Evolutionary conservation across 345 rosid species (phyloP), one percentile per base, ranked within the genome.

Genomic region (Anacardium occidentale): DNA sequence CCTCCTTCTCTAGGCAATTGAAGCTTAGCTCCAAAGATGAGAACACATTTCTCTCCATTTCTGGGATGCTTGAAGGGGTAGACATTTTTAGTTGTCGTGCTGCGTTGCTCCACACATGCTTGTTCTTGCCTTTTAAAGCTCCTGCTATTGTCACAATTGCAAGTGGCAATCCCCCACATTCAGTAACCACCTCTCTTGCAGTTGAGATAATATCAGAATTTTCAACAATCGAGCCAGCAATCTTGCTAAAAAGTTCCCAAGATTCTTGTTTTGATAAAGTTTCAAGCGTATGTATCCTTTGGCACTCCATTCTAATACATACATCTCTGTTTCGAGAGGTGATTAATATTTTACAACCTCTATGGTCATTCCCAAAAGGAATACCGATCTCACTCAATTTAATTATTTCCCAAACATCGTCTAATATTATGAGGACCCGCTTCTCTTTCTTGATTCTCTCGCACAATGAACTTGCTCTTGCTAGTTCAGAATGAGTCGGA

Each of bases 391-490:
- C 15, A 6, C 9, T 11, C 56, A 66, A 66, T 13, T 48, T 18
- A 22, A 66, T n/a, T 66, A 26, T 47, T 17, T 10, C 40, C 70
- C 70, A 66, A 9, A 66, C 14, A 48, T 66, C 57, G 24, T 66
- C 70, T 12, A 66, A 48, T 13, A 81, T 71, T 10, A 81, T 32
- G 17, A 81, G 77, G n/a, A 71, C 22, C 64, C 64, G 69, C 56
- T 75, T 64, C 56, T 62, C 80, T 0, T 26, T n/a, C 45, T 13
- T 55, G 29, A 72, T 53, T 24, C 70, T 34, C 13, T 22, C 21
- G 53, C 50, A 2, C 15, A 73, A 17, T 3, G 51, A 61, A 24
- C 59, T 0, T 3, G 66, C 79, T 60, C 80, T 73, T 48, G 21
- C 71, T 7, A 3, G 12, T 0, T 10, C 67, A 21, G 12, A 29